Conservation (phyloP, 305 asterid species). For the Fraxinus nigra region DNA sequence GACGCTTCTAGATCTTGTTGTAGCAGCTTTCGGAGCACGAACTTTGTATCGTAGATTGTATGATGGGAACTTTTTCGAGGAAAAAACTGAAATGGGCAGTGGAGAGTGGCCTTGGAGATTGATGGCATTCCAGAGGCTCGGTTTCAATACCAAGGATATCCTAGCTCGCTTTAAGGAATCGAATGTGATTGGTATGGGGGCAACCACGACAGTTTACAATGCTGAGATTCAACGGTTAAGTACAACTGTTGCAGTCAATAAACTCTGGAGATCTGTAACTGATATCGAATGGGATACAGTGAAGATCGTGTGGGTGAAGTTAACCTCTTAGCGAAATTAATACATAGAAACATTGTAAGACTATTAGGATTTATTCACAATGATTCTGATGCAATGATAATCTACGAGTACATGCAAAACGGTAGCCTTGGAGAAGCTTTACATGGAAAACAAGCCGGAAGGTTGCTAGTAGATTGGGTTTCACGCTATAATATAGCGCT, state of each 20-base stretch:
- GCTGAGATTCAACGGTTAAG: conserved; percentile 60
- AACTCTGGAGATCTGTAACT: conserved; percentile 60
- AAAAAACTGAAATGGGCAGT: conserved; percentile 43
- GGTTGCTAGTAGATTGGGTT: conserved; percentile 80
- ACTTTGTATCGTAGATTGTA: conserved; percentile 50
- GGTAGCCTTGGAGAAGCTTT: conserved; percentile 86
- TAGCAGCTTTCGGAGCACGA: conserved; percentile 43
- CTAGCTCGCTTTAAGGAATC: conserved; percentile 66
- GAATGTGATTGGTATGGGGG: conserved; percentile 83
- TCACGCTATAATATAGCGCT: conserved; percentile 72
- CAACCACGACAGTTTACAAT: conserved; percentile 73
- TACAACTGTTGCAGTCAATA: conserved; percentile 72
- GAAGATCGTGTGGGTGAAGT: conserved; percentile 78
- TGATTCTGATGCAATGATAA: conserved; percentile 64
- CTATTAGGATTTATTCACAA: conserved; percentile 75
- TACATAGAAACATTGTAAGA: conserved; percentile 79
- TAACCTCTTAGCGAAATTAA: conserved; percentile 57
- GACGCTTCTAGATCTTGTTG: conserved; percentile 41
- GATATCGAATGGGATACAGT: conserved; percentile 60
- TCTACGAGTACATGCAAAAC: conserved; percentile 74
- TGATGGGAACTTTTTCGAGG: conserved; percentile 61
- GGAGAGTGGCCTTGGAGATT: conserved; percentile 87
- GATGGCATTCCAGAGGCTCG: conserved; percentile 81
- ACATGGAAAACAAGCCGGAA: conserved; percentile 54
- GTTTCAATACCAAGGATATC: conserved; percentile 63